Evolutionary conservation across 2,329 filamentous ascomycete species (phyloP), one percentile per base, ranked within the genome.

Genomic region (Atkinsonella texensis): DNA sequence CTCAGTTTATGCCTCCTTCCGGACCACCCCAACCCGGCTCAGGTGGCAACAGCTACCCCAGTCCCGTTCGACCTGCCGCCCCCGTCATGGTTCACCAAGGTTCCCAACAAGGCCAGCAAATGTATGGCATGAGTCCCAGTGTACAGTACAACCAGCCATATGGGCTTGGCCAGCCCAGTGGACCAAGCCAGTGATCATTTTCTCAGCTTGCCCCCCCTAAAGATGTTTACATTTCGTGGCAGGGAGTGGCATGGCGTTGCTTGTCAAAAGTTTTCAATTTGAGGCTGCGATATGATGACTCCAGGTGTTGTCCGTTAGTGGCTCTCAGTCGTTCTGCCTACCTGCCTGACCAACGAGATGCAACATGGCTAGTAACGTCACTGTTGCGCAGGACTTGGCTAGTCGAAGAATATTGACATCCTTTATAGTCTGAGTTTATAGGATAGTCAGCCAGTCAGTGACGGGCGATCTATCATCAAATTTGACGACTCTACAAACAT

Each of bases 31-130:
- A 81, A 57, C 68, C 71, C 9, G 76, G 81, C 51, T 80, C 84
- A 18, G 86, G 80, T 43, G 75, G 80, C 8, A 86, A 84, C 59
- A 88, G 89, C 15, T 95, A 87, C 62, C 87, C 89, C n/a, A 96
- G 91, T 64, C 91, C 91, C 1, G 83, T 88, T 52, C 81, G 89
- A 46, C 83, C 84, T 31, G 66, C 74, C 18, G 88, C 93, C 12
- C 84, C 88, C 2, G 89, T 94, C 83, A 97, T 97, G 91, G 87
- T 84, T 61, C 90, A 90, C 58, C 89, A 95, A 70, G 88, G 88
- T 51, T 96, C 90, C 31, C 91, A 96, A 62, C 90, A 95, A 66
- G 89, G 90, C 41, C 89, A 94, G 64, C 81, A 72, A 61, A 80
- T 74, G 70, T 90, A 79, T 73, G 85, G 79, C 56, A 87, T 90